These are phyloP conservation scores for Hypoxylon sp. DNA, from an alignment of 2,329 filamentous ascomycete species.

Conservation along the genomic window DNA sequence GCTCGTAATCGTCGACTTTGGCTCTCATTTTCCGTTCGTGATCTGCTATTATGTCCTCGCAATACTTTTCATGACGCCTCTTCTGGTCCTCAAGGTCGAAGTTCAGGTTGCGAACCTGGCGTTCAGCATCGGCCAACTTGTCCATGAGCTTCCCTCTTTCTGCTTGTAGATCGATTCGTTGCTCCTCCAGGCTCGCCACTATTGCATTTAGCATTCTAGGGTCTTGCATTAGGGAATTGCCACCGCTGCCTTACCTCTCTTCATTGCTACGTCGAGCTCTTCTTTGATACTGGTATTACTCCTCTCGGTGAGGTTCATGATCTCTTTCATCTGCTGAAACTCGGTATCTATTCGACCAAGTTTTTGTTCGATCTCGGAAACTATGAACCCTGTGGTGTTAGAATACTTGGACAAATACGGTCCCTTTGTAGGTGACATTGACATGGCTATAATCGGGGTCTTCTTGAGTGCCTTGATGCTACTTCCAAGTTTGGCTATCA, in stretches of 20 bases:
- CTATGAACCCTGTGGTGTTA: slow-evolving; percentile 75
- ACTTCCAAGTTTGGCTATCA: slow-evolving; percentile 51
- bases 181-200: slow-evolving; percentile 67
- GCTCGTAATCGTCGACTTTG: slow-evolving; percentile 61
- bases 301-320: slow-evolving; percentile 77
- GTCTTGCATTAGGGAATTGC: neutral
- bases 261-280: slow-evolving; percentile 80
- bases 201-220: slow-evolving; percentile 37
- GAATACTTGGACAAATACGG: slow-evolving; percentile 80
- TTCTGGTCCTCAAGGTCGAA: slow-evolving; percentile 61
- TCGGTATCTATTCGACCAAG: slow-evolving; percentile 83
- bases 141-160: slow-evolving; percentile 69
- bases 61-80: slow-evolving; percentile 53
- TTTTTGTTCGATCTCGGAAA: slow-evolving; percentile 84
- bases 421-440: slow-evolving; percentile 62
- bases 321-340: slow-evolving; percentile 79
- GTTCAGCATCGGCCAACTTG: slow-evolving; percentile 76
- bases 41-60: slow-evolving; percentile 50
- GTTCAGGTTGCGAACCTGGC: slow-evolving; percentile 64
- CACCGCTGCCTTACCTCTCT: slow-evolving; percentile 71
- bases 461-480: slow-evolving; percentile 57
- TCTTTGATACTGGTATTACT: slow-evolving; percentile 81
- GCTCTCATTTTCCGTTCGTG: slow-evolving; percentile 70
- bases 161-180: slow-evolving; percentile 63
- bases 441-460: slow-evolving; percentile 56